Evolutionary conservation across 2,329 filamentous ascomycete genomes (phyloP), one percentile per base, ranked within the genome.

Genomic region (Aquanectria penicillioides): DNA sequence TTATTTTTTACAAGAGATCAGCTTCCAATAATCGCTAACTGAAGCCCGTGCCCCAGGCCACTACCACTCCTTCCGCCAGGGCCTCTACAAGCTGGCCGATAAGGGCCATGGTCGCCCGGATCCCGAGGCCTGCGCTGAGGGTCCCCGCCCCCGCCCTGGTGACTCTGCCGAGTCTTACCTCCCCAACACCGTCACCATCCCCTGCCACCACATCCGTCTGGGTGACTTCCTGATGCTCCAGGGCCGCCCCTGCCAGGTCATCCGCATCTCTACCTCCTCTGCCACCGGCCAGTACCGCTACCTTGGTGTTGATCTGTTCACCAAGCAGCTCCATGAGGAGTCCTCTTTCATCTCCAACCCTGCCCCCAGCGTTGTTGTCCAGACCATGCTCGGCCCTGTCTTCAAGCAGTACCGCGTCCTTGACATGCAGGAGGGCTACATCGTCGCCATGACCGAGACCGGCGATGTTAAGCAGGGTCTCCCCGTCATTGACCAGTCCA

Each of bases 321-420:
- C 94, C 86, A 97, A 97, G 88, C 93, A 98, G 85, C 88, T 99
- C 69, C 93, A 98, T 77, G 95, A 99, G 85, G 95, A 99, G 90
- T 97, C 93, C 57, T 94, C 91, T 73, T 97, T 97, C 83, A 89
- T 98, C 83, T 94, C 92, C 82, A 96, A 97, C 90, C 95, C 95
- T 67, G 92, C 91, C 69, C 94, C 94, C 71, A 97, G 92, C 71
- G 95, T 99, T 62, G 89, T 98, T 66, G 94, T 99, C 74, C 95
- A 99, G 90, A 98, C 94, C 84, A 98, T 99, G 93, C 91, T 97
- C 69, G 95, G 94, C 73, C 95, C 95, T 66, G 89, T 98, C 84
- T 97, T 98, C 93, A 98, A 98, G 93, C 95, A 98, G 87, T 99
- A 99, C 90, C 94, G 95, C 75, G 94, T 99, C 77, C 90, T 99